These are phyloP conservation scores for Eremothecium gossypii DNA, from an alignment of 1,139 yeast genomes.

Conservation along the genomic window DNA sequence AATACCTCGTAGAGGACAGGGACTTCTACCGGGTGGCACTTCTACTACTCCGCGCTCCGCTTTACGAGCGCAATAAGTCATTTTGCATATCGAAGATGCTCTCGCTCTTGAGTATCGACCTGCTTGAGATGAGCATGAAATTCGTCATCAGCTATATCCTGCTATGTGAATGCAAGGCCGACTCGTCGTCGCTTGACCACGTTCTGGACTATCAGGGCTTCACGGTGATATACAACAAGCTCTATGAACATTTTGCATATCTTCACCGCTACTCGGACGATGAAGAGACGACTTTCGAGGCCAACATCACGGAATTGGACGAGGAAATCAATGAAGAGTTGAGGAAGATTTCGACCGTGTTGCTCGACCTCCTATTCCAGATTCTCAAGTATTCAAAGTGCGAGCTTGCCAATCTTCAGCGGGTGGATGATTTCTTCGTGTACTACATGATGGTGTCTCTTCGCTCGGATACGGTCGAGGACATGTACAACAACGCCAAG, in stretches of 20 bases:
- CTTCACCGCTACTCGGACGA: slow-evolving; percentile 25
- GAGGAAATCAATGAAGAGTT: slow-evolving; percentile 25
- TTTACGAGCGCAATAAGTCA: slow-evolving; percentile 31
- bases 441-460: slow-evolving; percentile 35
- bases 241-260: slow-evolving; percentile 33
- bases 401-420: slow-evolving; percentile 35
- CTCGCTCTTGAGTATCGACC: slow-evolving; percentile 34
- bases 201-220: slow-evolving; percentile 46
- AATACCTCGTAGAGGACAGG: slow-evolving; percentile 28
- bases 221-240: slow-evolving; percentile 33
- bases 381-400: slow-evolving; percentile 43
- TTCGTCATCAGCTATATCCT: slow-evolving; percentile 43
- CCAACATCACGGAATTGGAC: slow-evolving; percentile 24
- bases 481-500: slow-evolving; percentile 58
- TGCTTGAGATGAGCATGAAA: slow-evolving; percentile 33
- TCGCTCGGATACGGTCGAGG: slow-evolving; percentile 44
- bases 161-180: slow-evolving; percentile 38
- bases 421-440: slow-evolving; percentile 46
- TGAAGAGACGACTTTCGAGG: slow-evolving; percentile 2
- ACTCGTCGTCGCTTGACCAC: slow-evolving; percentile 36
- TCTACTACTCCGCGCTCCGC: slow-evolving; percentile 29
- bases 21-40: slow-evolving; percentile 32
- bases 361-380: slow-evolving; percentile 45
- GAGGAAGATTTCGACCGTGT: slow-evolving; percentile 35
- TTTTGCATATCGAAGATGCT: slow-evolving; percentile 41